Evolutionary conservation across 176 grass and related monocot species (phyloP).

Genomic region (Oryza officinalis): DNA sequence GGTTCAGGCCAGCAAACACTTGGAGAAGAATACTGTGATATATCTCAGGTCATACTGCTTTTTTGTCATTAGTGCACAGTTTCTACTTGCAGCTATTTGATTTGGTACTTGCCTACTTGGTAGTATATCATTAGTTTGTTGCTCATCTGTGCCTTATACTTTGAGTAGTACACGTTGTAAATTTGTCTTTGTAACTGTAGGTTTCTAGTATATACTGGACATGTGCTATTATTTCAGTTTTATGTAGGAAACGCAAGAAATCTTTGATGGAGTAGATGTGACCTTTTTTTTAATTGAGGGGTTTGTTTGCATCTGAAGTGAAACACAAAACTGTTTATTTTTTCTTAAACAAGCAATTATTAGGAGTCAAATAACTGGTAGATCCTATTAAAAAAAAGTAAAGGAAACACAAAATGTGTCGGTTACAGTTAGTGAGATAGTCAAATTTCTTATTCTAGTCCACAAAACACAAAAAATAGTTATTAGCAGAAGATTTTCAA

Average conservation of each 20-base stretch:
- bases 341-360: not conserved
- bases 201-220: not conserved
- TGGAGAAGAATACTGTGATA: constrained; percentile 98
- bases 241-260: not conserved
- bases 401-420: not conserved
- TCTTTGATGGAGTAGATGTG: not conserved
- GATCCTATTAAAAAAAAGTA: not conserved
- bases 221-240: constrained; percentile 2
- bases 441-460: not conserved
- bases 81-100: constrained; percentile 13
- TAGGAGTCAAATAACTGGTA: not conserved
- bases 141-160: not conserved
- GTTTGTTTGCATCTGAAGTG: constrained; percentile 4
- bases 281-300: not conserved
- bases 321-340: not conserved
- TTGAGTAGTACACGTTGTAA: not conserved
- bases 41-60: constrained; percentile 65
- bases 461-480: not conserved
- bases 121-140: constrained; percentile 1
- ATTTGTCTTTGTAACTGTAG: not conserved
- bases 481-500: not conserved
- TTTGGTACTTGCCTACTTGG: not conserved
- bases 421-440: not conserved
- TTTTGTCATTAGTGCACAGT: constrained; percentile 25
- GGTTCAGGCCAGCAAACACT: constrained; percentile 96